Evolutionary conservation across 2,329 filamentous ascomycete species (phyloP).

Genomic region (Chalara sp.): DNA sequence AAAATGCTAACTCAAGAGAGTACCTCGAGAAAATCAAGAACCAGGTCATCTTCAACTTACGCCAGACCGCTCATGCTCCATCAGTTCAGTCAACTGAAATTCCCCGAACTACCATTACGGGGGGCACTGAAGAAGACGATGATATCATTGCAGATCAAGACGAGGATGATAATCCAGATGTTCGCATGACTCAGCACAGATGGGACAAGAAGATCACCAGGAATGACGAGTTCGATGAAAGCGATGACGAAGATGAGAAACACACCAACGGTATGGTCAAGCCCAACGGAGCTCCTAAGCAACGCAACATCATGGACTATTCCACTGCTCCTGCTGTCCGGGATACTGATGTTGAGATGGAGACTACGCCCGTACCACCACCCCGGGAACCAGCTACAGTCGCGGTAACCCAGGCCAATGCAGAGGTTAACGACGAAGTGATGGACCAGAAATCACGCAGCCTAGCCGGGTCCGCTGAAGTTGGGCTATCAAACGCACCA

Average conservation of each 20-base stretch:
- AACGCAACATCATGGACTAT: constrained; percentile 55
- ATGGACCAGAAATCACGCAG: constrained; percentile 24
- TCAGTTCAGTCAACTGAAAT: constrained; percentile 87
- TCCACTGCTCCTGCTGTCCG: constrained; percentile 46
- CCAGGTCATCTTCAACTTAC: constrained; percentile 77
- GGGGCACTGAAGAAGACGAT: constrained; percentile 61
- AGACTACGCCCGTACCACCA: constrained; percentile 34
- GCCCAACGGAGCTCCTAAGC: constrained; percentile 40
- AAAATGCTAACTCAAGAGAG: constrained; percentile 80
- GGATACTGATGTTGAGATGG: constrained; percentile 38
- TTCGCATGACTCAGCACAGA: constrained; percentile 71
- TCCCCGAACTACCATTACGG: constrained; percentile 53
- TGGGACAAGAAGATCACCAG: constrained; percentile 75
- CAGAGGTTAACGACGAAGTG: constrained; percentile 25
- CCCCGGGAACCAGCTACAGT: constrained; percentile 4
- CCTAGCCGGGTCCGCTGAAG: constrained; percentile 12
- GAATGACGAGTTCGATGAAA: constrained; percentile 78
- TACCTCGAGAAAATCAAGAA: constrained; percentile 79
- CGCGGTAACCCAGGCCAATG: constrained; percentile 21
- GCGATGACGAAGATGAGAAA: constrained; percentile 80
- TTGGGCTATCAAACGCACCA: constrained; percentile 22
- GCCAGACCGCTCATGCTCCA: constrained; percentile 78
- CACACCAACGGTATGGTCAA: constrained; percentile 59
- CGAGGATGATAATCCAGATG: constrained; percentile 80
- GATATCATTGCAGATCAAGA: constrained; percentile 64